These are phyloP conservation scores for Hygrophoropsis aurantiaca DNA, from an alignment of 768 basidiomycete species.

Conservation along the genomic window DNA sequence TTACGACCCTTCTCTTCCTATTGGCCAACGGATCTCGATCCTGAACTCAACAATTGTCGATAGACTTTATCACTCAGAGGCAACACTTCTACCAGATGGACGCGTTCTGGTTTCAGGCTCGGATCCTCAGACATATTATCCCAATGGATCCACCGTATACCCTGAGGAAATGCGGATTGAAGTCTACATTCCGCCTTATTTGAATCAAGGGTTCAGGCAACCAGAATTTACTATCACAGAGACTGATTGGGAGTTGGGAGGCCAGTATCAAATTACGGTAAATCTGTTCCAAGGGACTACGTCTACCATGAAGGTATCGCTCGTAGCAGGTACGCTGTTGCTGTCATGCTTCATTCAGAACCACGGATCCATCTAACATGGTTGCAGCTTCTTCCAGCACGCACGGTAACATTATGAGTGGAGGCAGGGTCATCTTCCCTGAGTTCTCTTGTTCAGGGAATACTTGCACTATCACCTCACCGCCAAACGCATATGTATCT, in stretches of 20 bases:
- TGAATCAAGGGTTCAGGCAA: conserved; percentile 58
- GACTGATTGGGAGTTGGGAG: conserved; percentile 65
- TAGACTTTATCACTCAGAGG: conserved; percentile 78
- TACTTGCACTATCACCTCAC: conserved; percentile 75
- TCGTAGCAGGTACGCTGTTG: conserved; percentile 55
- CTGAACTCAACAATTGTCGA: conserved; percentile 68
- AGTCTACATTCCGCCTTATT: conserved; percentile 87
- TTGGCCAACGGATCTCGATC: conserved; percentile 64
- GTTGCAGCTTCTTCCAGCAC: conserved; percentile 66
- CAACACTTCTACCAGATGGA: conserved; percentile 72
- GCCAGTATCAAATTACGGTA: conserved; percentile 52
- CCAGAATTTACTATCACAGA: conserved; percentile 59
- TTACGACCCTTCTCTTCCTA: conserved; percentile 64
- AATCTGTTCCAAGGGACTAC: conserved; percentile 40
- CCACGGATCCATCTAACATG: background rate
- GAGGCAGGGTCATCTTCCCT: conserved; percentile 70
- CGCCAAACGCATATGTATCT: conserved; percentile 64
- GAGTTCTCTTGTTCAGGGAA: conserved; percentile 66
- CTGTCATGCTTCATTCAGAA: no score
- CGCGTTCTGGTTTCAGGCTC: conserved; percentile 77
- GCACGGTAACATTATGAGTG: conserved; percentile 74
- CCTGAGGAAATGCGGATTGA: conserved; percentile 78
- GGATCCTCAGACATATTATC: conserved; percentile 56
- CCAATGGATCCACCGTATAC: conserved; percentile 42
- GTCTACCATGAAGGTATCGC: conserved; percentile 56